Evolutionary conservation across 2,329 filamentous ascomycete species (phyloP), one percentile per base, ranked within the genome.

Genomic region (Fusarium chaquense): DNA sequence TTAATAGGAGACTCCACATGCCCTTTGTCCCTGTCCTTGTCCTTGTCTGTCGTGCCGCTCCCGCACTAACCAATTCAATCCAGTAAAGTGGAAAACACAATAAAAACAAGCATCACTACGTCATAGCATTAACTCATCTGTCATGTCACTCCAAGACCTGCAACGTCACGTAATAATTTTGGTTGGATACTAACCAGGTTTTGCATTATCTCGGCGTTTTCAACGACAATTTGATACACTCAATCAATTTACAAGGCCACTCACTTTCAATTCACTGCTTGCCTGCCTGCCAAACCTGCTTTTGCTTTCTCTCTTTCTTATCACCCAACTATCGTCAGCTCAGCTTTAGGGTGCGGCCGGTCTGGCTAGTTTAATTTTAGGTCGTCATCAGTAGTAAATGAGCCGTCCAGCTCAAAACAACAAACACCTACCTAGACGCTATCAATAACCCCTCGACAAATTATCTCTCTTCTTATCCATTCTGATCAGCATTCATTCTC

Each of bases 181-280:
- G 61, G 51, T 65, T 65, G 60, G 60, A 28, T 54, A 40, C 36
- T 36, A 22, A 51, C 52, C 70, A 63, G 46, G 60, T 62, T 70
- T 65, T 58, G 52, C 28, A 47, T 36, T 38, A 58, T 58, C 50
- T 44, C 43, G 28, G 30, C 55, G 55, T 57, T 60, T 51, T 66
- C 66, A 51, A 57, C 60, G 50, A 54, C 43, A 59, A 58, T 57
- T 32, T 22, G 50, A 57, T 71, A 46, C 40, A 43, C 13, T 24
- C 20, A 16, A 44, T 44, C 41, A 22, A 40, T 41, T 33, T 40
- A 49, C 52, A 18, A 35, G 15, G 33, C 33, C 33, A 18, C 33
- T 35, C 33, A 35, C 4, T 35, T 16, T 22, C 36, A 40, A 20
- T 40, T 40, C 36, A 40, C 36, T 40, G n/a, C 36, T 22, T 40